Percentiles rank a stretch among this genome's conserved stretches.
Conservation (phyloP, 768 basidiomycete genomes). For the Hemileccinum impolitum region DNA sequence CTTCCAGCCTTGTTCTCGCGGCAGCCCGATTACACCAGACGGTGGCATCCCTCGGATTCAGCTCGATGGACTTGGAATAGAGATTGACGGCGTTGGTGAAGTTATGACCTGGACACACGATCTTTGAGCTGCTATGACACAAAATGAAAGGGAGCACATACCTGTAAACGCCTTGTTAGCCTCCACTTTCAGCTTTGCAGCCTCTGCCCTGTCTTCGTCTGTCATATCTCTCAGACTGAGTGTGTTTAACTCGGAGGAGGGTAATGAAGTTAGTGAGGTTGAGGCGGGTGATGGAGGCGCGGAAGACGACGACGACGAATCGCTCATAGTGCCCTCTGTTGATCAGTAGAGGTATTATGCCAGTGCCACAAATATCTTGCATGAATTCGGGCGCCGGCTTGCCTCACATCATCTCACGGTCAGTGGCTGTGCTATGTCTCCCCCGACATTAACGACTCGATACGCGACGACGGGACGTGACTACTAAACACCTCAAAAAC, state of each 20-base stretch:
- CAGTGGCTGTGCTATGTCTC: slow-evolving; percentile 23
- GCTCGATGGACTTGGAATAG: slow-evolving; percentile 81
- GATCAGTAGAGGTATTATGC: background rate
- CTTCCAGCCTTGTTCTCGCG: slow-evolving; percentile 87
- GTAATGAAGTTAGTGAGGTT: slow-evolving; percentile 52
- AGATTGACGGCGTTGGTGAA: slow-evolving; percentile 73
- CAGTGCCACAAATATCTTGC: background rate
- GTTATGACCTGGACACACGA: slow-evolving; percentile 52
- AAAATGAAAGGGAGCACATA: slow-evolving; percentile 24
- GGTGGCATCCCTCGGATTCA: slow-evolving; percentile 85
- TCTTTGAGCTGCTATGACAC: background rate
- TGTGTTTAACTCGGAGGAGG: slow-evolving; percentile 56
- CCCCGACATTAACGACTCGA: background rate
- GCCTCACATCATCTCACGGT: slow-evolving; percentile 25
- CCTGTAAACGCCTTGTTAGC: slow-evolving; percentile 88
- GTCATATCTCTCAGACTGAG: slow-evolving; percentile 58
- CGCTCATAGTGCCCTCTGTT: slow-evolving; percentile 19
- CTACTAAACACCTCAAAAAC: background rate
- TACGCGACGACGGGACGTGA: background rate
- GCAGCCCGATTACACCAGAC: slow-evolving; percentile 95
- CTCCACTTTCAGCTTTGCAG: slow-evolving; percentile 69
- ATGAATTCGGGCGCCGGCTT: background rate
- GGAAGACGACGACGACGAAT: slow-evolving; percentile 21
- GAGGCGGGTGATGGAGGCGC: slow-evolving; percentile 45
- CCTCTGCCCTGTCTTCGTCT: slow-evolving; percentile 66